These are phyloP conservation scores for Phytopythium kandeliae DNA, from an alignment of 352 stramenopile species.

Conservation along the genomic window DNA sequence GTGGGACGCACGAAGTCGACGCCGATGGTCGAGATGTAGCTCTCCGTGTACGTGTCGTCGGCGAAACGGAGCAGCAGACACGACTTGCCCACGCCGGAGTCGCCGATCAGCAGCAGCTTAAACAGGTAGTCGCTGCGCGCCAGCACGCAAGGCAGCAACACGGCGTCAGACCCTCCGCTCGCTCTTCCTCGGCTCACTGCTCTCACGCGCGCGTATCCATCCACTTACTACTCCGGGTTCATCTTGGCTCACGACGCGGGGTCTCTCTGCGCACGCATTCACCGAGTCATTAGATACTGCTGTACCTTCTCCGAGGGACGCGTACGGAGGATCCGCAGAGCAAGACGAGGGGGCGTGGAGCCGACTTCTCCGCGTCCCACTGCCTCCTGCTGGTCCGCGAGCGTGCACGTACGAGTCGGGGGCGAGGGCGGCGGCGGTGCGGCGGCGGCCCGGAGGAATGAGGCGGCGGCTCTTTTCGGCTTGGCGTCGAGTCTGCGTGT, in stretches of 20 bases:
- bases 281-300: not conserved
- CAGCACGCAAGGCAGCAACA: not conserved
- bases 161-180: conserved; percentile 6
- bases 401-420: not conserved
- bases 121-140: conserved; percentile 95
- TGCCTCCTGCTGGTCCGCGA: no score
- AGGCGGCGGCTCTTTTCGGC: not conserved
- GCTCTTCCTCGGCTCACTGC: not conserved
- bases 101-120: conserved; percentile 97
- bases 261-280: not conserved
- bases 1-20: conserved; percentile 97
- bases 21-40: conserved; percentile 99
- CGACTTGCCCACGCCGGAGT: conserved; percentile 98
- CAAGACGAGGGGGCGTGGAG: not conserved
- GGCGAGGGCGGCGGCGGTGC: no score
- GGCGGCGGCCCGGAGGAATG: no score
- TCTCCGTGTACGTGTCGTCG: conserved; percentile 99
- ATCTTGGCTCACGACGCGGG: conserved; percentile 32
- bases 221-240: conserved; percentile 92
- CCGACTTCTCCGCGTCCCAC: no score
- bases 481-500: conserved; percentile 5
- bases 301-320: no score
- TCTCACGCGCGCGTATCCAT: conserved; percentile 1
- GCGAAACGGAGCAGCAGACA: conserved; percentile 99
- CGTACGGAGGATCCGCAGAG: no score